A percentile compares a stretch with the other conserved stretches of the same genome.
phyloP scores from a whole-genome alignment of 2,329 filamentous ascomycete genomes.

The Xylaria sp. region DNA sequence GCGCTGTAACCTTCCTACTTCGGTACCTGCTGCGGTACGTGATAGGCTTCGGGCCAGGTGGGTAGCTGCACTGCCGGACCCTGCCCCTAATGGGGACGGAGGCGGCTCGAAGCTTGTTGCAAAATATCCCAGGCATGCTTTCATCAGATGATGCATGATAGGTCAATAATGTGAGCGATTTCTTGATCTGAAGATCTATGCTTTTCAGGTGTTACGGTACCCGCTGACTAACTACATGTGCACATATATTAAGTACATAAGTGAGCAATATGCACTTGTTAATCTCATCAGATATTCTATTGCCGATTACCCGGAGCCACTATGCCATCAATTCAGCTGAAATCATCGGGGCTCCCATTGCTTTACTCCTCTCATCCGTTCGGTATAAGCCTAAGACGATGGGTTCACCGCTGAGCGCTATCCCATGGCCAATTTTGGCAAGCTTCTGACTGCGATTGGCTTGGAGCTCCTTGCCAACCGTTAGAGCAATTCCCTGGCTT shows the following conservation, averaged over 20 bases:
- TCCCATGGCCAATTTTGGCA: constrained; percentile 56
- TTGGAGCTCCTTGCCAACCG: constrained; percentile 13
- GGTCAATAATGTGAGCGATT: not conserved
- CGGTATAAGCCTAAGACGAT: constrained; percentile 53
- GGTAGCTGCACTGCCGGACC: constrained; percentile 16
- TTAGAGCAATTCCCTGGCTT: constrained; percentile 53
- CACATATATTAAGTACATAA: not conserved
- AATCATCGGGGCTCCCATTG: constrained; percentile 55
- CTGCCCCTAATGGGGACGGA: not conserved
- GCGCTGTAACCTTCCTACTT: constrained; percentile 37
- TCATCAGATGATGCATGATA: not conserved
- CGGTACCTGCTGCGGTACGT: constrained; percentile 12
- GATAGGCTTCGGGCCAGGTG: constrained; percentile 15
- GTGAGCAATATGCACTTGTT: not conserved
- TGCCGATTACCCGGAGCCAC: constrained; percentile 55
- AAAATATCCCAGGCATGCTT: not conserved
- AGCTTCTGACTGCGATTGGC: constrained; percentile 26
- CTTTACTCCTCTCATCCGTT: constrained; percentile 54
- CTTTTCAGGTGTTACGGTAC: not conserved
- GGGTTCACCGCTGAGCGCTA: constrained; percentile 40
- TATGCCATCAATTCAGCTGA: constrained; percentile 56
- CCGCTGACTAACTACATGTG: not conserved
- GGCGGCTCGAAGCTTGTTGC: not conserved
- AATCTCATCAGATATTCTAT: constrained; percentile 51
- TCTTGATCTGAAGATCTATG: not conserved